Evolutionary conservation across 306 rosid genomes (phyloP), one percentile per base, ranked within the genome.

Genomic region (Ormosia emarginata): DNA sequence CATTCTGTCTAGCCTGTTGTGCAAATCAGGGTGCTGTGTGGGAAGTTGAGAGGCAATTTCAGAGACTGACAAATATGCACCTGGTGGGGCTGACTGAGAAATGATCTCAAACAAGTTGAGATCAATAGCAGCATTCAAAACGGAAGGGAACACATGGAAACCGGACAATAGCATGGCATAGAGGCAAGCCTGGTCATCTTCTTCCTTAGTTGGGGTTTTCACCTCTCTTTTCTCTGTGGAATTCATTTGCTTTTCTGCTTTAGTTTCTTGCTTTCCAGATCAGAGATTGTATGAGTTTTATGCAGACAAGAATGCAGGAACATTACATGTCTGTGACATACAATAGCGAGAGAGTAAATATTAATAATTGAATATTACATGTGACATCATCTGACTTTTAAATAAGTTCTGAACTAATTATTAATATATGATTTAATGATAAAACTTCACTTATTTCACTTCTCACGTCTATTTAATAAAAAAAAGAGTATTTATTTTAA

Each of bases 131-230:
- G 55, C 85, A 8, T 81, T 74, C 40, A 81, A 11, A 11, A 74
- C 36, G 11, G 50, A 17, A 10, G 80, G 80, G 1, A 81, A 66
- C 3, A 74, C 58, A 30, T 74, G 61, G 5, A 76, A 32, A 44
- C 18, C 43, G 1, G 85, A 74, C 58, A 74, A 33, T 0, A 74
- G 66, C 69, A 81, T 65, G 13, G 85, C 81, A 8, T 66, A 66
- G 10, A 81, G 68, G 61, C 81, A 81, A 4, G 85, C 85, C 9
- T 74, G 5, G 11, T 74, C 85, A 2, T 74, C 81, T 56, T 81
- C 81, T 43, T 77, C 81, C 72, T 79, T 79, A 1, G 59, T 68
- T 10, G 49, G 69, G 30, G n/a, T 13, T 14, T 14, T 66, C 43
- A 11, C 24, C 18, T 32, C 32, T 8, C 9, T 36, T 3, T 18